Conservation (phyloP, 169 alveolate species). For the Plasmodium vinckei region DNA sequence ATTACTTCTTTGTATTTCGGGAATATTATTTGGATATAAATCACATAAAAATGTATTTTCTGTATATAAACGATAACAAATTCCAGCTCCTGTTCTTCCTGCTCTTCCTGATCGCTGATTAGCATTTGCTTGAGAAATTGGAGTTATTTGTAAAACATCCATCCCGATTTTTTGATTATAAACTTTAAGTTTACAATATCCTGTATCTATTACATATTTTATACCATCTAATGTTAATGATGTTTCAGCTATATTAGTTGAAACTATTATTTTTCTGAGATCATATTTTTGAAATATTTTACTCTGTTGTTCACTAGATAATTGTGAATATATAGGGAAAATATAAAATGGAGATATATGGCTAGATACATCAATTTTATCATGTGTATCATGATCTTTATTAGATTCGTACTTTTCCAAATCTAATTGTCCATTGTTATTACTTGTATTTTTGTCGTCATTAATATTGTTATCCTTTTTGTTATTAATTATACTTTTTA, state of each 20-base stretch:
- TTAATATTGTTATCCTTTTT: neutral
- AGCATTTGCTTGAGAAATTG: slow-evolving; percentile 99
- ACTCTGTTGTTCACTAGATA: slow-evolving; percentile 98
- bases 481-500: slow-evolving; percentile 21
- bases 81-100: slow-evolving; percentile 99
- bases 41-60: slow-evolving; percentile 96
- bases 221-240: slow-evolving; percentile 99
- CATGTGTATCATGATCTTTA: slow-evolving; percentile 1
- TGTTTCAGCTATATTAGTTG: slow-evolving; percentile 99
- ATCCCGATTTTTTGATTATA: slow-evolving; percentile 99
- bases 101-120: slow-evolving; percentile 99
- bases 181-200: slow-evolving; percentile 99
- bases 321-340: slow-evolving; percentile 98
- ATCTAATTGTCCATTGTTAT: slow-evolving; percentile 4
- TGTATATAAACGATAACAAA: slow-evolving; percentile 98
- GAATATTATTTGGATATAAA: slow-evolving; percentile 97
- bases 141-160: slow-evolving; percentile 99
- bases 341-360: slow-evolving; percentile 89
- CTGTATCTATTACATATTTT: slow-evolving; percentile 98
- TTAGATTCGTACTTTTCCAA: neutral
- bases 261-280: slow-evolving; percentile 95
- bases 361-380: slow-evolving; percentile 32
- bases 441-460: neutral
- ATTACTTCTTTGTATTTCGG: slow-evolving; percentile 99
- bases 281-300: slow-evolving; percentile 84